phyloP scores from a whole-genome alignment of 163 green algal genomes.

The Chlamydomonas reinhardtii region DNA sequence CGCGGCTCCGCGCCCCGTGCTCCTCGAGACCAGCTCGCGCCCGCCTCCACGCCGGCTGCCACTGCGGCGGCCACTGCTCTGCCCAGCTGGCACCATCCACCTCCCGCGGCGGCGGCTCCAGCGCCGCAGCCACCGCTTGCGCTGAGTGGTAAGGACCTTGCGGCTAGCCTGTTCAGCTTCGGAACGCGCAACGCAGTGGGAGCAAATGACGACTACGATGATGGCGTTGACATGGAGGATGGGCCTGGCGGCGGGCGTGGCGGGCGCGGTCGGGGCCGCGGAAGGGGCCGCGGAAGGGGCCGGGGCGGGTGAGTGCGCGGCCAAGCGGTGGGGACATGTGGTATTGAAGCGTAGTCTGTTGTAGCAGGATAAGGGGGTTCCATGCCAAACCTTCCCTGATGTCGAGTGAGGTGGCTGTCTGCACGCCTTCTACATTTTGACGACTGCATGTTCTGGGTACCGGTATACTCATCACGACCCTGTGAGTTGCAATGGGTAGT shows the following conservation, averaged over 20 bases:
- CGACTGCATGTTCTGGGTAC: no score
- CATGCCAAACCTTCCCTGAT: no score
- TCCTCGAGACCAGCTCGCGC: background rate
- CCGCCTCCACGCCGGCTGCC: background rate
- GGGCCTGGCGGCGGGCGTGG: background rate
- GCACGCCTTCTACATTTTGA: no score
- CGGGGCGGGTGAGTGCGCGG: background rate
- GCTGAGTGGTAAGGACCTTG: slow-evolving; percentile 7
- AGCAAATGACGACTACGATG: background rate
- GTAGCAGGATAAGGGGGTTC: no score
- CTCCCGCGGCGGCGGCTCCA: background rate
- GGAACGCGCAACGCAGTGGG: background rate
- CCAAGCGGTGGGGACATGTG: no score
- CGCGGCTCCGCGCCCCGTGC: background rate
- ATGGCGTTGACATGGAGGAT: background rate
- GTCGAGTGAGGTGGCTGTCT: no score
- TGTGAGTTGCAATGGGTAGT: no score
- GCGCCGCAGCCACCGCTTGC: background rate
- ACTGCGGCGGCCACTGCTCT: background rate
- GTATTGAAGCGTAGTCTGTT: no score
- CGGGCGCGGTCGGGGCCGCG: background rate
- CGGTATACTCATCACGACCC: no score
- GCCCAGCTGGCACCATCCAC: background rate
- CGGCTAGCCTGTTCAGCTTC: slow-evolving; percentile 32
- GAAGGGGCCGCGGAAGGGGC: background rate